These are phyloP conservation scores for Heliamphora pulchella DNA, from an alignment of 179 eudicot species.

Conservation along the genomic window DNA sequence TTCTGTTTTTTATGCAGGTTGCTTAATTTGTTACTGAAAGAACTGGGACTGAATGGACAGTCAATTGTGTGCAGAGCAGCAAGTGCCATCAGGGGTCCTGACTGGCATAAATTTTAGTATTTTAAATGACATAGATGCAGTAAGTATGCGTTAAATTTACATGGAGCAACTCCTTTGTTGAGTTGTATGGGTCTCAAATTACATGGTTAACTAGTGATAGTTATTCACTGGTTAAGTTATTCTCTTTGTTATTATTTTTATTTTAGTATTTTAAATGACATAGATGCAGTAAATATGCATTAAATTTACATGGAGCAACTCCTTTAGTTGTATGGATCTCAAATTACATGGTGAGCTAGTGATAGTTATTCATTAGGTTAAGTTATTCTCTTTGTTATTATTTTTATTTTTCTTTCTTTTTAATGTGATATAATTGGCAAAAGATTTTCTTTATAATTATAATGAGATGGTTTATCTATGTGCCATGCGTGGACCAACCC, in stretches of 20 bases:
- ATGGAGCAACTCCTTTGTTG: background rate
- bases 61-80: conserved; percentile 34
- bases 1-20: conserved; percentile 11
- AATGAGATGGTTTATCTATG: background rate
- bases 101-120: conserved; percentile 47
- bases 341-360: background rate
- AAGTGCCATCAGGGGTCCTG: conserved; percentile 46
- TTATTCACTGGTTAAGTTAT: too few species aligned
- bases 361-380: background rate
- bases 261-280: conserved; percentile 48
- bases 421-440: background rate
- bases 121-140: conserved; percentile 60
- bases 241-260: background rate
- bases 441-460: background rate
- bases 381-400: background rate
- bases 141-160: conserved; percentile 34
- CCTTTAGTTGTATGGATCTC: background rate
- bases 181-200: background rate
- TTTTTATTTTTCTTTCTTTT: background rate
- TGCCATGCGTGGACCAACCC: background rate
- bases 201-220: background rate
- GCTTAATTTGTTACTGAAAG: conserved; percentile 14
- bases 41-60: conserved; percentile 45
- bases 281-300: conserved; percentile 59
- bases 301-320: background rate